Evolutionary conservation across 495 filamentous ascomycete species (phyloP).

Genomic region (Lichenothelia convexa): DNA sequence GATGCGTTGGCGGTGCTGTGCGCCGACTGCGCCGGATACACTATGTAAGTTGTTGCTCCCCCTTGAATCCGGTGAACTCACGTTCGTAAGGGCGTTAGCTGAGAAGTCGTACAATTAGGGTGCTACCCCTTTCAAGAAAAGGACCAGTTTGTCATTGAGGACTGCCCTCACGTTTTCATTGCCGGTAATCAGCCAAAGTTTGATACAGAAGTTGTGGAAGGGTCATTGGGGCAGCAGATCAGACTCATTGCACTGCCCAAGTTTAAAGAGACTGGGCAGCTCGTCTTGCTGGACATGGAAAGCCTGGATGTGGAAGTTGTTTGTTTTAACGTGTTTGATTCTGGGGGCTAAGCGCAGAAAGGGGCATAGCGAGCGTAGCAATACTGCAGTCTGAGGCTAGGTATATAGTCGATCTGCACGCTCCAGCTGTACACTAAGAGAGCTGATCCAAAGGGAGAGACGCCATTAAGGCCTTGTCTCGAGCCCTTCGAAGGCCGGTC

Average conservation of each 20-base stretch:
- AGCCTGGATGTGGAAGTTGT: slow-evolving; percentile 60
- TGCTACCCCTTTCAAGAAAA: slow-evolving; percentile 85
- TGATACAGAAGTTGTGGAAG: slow-evolving; percentile 53
- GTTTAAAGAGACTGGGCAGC: slow-evolving; percentile 60
- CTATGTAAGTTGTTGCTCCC: slow-evolving; percentile 60
- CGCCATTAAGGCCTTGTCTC: too few species aligned
- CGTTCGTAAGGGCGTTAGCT: too few species aligned
- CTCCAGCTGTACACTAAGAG: too few species aligned
- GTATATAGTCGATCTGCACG: too few species aligned
- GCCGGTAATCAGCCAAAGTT: slow-evolving; percentile 75
- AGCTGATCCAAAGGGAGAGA: too few species aligned
- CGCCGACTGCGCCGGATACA: slow-evolving; percentile 94
- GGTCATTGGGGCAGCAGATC: slow-evolving; percentile 44
- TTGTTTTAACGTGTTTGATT: slow-evolving; percentile 39
- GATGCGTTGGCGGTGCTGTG: slow-evolving; percentile 74
- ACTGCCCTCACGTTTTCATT: slow-evolving; percentile 83
- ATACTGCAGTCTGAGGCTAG: too few species aligned
- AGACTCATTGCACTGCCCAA: slow-evolving; percentile 62
- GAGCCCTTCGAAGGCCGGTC: too few species aligned
- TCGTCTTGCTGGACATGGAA: slow-evolving; percentile 76
- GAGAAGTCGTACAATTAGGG: slow-evolving; percentile 43
- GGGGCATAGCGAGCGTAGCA: too few species aligned
- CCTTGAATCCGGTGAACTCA: too few species aligned
- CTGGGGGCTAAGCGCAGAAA: too few species aligned
- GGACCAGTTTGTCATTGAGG: slow-evolving; percentile 68